Conservation (phyloP, 1,139 yeast species). For the Hemisphaericaspora lyxosophila region DNA sequence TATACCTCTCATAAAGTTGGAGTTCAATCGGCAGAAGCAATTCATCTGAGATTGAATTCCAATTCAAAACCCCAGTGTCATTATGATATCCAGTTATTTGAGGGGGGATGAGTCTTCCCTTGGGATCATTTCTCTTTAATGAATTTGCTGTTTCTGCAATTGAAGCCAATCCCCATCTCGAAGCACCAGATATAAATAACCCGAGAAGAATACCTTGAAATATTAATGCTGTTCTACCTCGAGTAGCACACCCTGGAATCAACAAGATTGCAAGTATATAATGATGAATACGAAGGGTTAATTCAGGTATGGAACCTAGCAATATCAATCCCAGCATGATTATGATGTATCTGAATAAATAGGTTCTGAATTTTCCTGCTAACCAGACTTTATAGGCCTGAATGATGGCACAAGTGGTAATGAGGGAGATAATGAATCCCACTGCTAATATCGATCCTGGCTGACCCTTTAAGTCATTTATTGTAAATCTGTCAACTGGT, state of each 20-base stretch:
- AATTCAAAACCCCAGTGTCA: constrained; percentile 31
- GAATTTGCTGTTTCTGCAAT: constrained; percentile 75
- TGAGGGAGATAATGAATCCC: constrained; percentile 42
- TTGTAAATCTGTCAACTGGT: constrained; percentile 81
- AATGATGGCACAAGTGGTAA: constrained; percentile 55
- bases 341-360: constrained; percentile 50
- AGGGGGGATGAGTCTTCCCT: constrained; percentile 55
- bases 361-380: constrained; percentile 68
- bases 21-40: constrained; percentile 9
- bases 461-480: constrained; percentile 66
- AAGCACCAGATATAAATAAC: constrained; percentile 76
- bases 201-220: constrained; percentile 88
- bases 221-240: constrained; percentile 64
- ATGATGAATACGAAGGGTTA: constrained; percentile 83
- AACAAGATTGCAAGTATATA: constrained; percentile 77
- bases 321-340: constrained; percentile 47
- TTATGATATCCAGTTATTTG: constrained; percentile 36
- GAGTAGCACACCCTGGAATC: constrained; percentile 84
- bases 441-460: constrained; percentile 78
- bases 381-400: constrained; percentile 84
- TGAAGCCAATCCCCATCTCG: constrained; percentile 93
- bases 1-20: constrained; percentile 19
- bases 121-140: constrained; percentile 73
- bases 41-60: constrained; percentile 24
- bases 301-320: constrained; percentile 59